Evolutionary conservation across 805 yeast genomes (phyloP).

Genomic region (Lipomyces spencermartinsiae): DNA sequence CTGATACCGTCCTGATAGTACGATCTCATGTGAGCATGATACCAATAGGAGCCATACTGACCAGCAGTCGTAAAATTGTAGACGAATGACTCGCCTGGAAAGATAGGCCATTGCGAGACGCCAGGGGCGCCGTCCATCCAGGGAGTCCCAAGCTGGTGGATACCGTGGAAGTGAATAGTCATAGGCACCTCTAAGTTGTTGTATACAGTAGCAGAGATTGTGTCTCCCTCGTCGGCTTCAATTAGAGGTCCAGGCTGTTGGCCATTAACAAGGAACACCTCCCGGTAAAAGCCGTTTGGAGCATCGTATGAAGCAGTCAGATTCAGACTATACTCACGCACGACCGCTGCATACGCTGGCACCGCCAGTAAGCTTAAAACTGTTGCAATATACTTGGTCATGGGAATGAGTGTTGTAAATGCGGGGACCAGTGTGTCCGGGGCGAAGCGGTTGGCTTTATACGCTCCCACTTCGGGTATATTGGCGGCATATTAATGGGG

Average conservation of each 20-base stretch:
- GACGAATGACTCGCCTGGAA: constrained; percentile 51
- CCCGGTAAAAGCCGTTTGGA: constrained; percentile 49
- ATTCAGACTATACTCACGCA: constrained; percentile 11
- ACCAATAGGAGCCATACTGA: constrained; percentile 62
- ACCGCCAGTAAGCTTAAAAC: neutral
- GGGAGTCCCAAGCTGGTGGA: constrained; percentile 54
- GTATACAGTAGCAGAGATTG: constrained; percentile 47
- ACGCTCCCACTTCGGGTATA: constrained; percentile 16
- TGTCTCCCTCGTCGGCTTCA: constrained; percentile 50
- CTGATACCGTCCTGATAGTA: constrained; percentile 76
- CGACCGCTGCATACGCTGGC: neutral
- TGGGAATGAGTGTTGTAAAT: neutral
- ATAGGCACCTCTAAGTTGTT: constrained; percentile 51
- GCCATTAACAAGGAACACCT: constrained; percentile 51
- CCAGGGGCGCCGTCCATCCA: constrained; percentile 60
- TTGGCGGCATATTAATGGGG: too few species aligned
- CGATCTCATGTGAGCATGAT: constrained; percentile 60
- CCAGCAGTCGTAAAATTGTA: constrained; percentile 52
- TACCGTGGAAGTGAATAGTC: constrained; percentile 62
- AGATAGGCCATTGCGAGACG: constrained; percentile 59
- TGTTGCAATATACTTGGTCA: neutral
- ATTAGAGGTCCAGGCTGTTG: constrained; percentile 59
- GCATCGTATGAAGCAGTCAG: constrained; percentile 11
- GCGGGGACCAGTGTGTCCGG: neutral
- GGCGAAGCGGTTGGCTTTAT: constrained; percentile 39